phyloP scores from a whole-genome alignment of 768 basidiomycete species.

The Termitomyces eurrhizus region DNA sequence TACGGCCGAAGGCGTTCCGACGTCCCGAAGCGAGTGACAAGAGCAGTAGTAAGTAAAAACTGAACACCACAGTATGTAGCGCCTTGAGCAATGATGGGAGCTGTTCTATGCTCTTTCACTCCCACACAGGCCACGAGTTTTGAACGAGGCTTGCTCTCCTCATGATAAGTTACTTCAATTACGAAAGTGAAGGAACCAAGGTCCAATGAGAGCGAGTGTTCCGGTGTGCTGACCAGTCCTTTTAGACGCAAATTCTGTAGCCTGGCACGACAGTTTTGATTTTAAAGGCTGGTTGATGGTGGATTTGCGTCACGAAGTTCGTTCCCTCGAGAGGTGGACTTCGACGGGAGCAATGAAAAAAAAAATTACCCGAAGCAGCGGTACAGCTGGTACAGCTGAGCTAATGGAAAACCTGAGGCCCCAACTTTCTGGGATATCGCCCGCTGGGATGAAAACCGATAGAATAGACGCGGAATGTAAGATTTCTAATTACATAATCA shows the following conservation, averaged over 20 bases:
- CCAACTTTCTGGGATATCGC: too few relatives aligned
- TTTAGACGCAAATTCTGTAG: background rate
- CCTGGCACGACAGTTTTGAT: background rate
- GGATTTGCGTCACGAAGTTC: background rate
- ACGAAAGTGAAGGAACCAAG: background rate
- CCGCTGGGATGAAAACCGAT: background rate
- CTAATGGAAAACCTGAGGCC: background rate
- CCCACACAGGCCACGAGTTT: background rate
- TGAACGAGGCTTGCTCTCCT: too few relatives aligned
- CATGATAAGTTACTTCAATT: background rate
- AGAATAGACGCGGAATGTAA: background rate
- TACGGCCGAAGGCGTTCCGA: background rate
- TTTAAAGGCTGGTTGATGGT: background rate
- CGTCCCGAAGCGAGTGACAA: background rate
- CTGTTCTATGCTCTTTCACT: background rate
- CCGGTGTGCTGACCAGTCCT: background rate
- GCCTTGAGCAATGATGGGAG: background rate
- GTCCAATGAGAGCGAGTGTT: background rate
- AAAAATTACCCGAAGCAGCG: background rate
- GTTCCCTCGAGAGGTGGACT: too few relatives aligned
- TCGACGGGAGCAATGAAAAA: background rate
- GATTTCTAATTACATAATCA: constrained; percentile 31
- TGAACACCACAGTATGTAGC: background rate
- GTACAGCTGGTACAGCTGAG: background rate
- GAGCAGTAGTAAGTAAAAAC: too few relatives aligned